Evolutionary conservation across 306 rosid species (phyloP).

Genomic region (Myrica gale): DNA sequence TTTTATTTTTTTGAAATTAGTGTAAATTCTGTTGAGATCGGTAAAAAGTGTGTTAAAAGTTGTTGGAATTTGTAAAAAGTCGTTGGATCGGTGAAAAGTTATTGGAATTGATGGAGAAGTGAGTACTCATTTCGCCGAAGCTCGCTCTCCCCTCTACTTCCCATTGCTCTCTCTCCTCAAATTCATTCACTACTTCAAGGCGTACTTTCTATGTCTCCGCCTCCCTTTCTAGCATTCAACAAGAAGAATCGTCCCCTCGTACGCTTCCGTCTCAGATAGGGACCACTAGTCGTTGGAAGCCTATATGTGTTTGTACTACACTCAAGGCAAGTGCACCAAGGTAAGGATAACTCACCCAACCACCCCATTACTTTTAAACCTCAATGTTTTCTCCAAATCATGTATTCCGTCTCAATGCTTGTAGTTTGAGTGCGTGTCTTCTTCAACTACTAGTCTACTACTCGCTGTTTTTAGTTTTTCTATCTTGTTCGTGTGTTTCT

Average conservation of each 20-base stretch:
- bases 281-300: constrained; percentile 55
- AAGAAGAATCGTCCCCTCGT: constrained; percentile 29
- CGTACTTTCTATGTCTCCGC: constrained; percentile 37
- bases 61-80: too few relatives aligned
- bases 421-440: too few relatives aligned
- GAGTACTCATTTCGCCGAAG: constrained; percentile 28
- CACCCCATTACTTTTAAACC: constrained; percentile 15
- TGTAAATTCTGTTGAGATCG: too few relatives aligned
- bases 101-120: too few relatives aligned
- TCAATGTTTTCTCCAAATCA: background rate
- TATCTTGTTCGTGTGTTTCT: background rate
- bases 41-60: too few relatives aligned
- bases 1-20: too few relatives aligned
- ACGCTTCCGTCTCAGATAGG: constrained; percentile 9
- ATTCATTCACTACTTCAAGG: constrained; percentile 26
- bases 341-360: constrained; percentile 29
- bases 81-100: too few relatives aligned
- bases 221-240: constrained; percentile 46
- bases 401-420: background rate
- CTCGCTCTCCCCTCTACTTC: constrained; percentile 31
- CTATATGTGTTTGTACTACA: constrained; percentile 76
- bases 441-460: background rate
- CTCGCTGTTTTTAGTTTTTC: background rate
- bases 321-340: constrained; percentile 84
- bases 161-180: constrained; percentile 18